Conservation (phyloP, 345 rosid species). For the Noccaea caerulescens region DNA sequence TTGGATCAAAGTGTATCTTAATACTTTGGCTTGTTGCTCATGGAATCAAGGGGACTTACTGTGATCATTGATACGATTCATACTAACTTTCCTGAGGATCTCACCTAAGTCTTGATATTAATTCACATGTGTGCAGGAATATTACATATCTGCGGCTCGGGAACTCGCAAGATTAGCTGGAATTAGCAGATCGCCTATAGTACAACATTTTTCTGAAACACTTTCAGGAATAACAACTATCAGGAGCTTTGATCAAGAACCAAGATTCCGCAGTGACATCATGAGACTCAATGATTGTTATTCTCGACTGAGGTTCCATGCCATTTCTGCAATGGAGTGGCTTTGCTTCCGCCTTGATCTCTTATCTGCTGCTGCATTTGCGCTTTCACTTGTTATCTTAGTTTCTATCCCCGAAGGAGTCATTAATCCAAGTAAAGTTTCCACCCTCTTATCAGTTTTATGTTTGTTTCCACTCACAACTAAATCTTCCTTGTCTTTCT, state of each 20-base stretch:
- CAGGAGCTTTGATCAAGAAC: slow-evolving; percentile 75
- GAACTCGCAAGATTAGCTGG: slow-evolving; percentile 91
- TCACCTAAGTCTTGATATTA: slow-evolving; percentile 25
- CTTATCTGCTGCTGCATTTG: slow-evolving; percentile 79
- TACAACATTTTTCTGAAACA: slow-evolving; percentile 88
- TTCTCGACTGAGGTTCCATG: slow-evolving; percentile 68
- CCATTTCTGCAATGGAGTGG: slow-evolving; percentile 87
- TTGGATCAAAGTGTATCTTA: slow-evolving; percentile 17
- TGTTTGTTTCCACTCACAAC: slow-evolving; percentile 15
- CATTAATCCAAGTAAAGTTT: slow-evolving; percentile 70
- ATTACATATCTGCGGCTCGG: slow-evolving; percentile 82
- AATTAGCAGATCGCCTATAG: slow-evolving; percentile 72
- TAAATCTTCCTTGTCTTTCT: slow-evolving; percentile 13
- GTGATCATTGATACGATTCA: background rate
- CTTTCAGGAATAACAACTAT: slow-evolving; percentile 71
- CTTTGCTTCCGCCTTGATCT: slow-evolving; percentile 78
- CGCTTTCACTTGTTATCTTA: slow-evolving; percentile 69
- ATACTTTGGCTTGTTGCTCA: slow-evolving; percentile 17
- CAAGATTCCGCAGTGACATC: slow-evolving; percentile 57
- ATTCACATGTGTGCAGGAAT: slow-evolving; percentile 55
- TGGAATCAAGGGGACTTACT: slow-evolving; percentile 5
- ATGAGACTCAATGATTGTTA: slow-evolving; percentile 43
- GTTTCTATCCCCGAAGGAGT: slow-evolving; percentile 69
- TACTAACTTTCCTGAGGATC: slow-evolving; percentile 19
- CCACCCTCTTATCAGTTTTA: slow-evolving; percentile 4